A percentile compares a stretch with the other conserved stretches of the same genome.
Evolutionary conservation across 2,329 filamentous ascomycete species (phyloP).

Genomic region (Botrytis tulipae): DNA sequence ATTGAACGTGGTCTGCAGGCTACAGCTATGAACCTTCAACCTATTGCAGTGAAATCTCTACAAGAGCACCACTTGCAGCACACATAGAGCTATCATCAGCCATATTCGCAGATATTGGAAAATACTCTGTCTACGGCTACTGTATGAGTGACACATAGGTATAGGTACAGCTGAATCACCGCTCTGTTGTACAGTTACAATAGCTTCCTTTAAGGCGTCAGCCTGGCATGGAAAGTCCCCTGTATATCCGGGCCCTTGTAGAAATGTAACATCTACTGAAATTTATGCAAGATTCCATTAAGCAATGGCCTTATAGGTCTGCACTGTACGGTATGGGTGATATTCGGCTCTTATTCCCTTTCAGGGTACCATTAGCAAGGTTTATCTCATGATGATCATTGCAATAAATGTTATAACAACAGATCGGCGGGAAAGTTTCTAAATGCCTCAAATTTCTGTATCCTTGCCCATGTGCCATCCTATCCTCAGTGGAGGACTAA

Average conservation of each 20-base stretch:
- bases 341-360: background rate
- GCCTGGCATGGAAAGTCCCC: background rate
- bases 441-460: conserved; percentile 4
- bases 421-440: background rate
- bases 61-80: background rate
- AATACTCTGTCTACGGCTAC: background rate
- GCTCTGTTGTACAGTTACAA: background rate
- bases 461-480: conserved; percentile 3
- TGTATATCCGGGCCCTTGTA: background rate
- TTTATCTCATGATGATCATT: background rate
- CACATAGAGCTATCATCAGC: background rate
- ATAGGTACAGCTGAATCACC: background rate
- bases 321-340: background rate
- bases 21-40: background rate
- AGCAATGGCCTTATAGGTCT: background rate
- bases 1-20: background rate
- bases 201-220: background rate
- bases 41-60: background rate
- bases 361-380: background rate
- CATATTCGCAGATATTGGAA: background rate
- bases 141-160: background rate
- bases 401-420: background rate
- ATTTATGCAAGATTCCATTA: background rate
- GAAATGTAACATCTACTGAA: background rate
- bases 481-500: background rate